A percentile compares a stretch with the other conserved stretches of the same genome.
phyloP scores from a whole-genome alignment of 768 basidiomycete species.

The Mycena vitilis region DNA sequence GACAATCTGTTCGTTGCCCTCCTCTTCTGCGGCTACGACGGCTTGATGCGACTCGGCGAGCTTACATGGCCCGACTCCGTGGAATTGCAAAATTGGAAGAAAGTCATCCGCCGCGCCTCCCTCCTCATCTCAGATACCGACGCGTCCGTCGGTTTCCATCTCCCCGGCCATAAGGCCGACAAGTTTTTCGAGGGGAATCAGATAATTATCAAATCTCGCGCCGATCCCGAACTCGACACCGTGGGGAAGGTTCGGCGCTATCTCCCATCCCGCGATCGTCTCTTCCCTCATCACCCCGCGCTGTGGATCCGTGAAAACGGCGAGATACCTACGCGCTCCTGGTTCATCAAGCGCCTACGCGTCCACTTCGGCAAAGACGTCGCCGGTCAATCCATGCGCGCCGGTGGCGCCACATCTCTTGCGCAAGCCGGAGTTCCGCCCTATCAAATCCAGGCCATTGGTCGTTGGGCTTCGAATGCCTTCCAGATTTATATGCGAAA shows the following conservation, averaged over 20 bases:
- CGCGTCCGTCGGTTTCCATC: background rate
- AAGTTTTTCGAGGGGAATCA: slow-evolving; percentile 9
- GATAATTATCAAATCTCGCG: background rate
- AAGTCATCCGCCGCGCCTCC: slow-evolving; percentile 34
- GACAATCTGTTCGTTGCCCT: slow-evolving; percentile 45
- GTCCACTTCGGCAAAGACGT: background rate
- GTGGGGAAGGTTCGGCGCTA: background rate
- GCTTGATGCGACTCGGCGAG: slow-evolving; percentile 44
- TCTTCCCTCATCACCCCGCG: background rate
- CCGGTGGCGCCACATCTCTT: background rate
- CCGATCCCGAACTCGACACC: slow-evolving; percentile 8
- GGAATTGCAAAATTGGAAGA: slow-evolving; percentile 34
- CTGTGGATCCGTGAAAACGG: slow-evolving; percentile 5
- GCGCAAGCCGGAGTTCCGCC: slow-evolving; percentile 1
- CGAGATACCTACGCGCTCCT: background rate
- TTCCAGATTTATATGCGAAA: slow-evolving; percentile 8
- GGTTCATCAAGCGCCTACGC: background rate
- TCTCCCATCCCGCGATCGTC: background rate
- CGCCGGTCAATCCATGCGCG: slow-evolving; percentile 4
- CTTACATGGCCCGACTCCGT: slow-evolving; percentile 40
- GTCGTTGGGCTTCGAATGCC: slow-evolving; percentile 2
- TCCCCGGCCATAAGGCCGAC: slow-evolving; percentile 8
- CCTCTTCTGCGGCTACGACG: slow-evolving; percentile 40
- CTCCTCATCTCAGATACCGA: background rate
- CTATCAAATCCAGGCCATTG: background rate